Evolutionary conservation across 768 basidiomycete genomes (phyloP), one percentile per base, ranked within the genome.

Genomic region (Pilatotrama ljubarskyi): DNA sequence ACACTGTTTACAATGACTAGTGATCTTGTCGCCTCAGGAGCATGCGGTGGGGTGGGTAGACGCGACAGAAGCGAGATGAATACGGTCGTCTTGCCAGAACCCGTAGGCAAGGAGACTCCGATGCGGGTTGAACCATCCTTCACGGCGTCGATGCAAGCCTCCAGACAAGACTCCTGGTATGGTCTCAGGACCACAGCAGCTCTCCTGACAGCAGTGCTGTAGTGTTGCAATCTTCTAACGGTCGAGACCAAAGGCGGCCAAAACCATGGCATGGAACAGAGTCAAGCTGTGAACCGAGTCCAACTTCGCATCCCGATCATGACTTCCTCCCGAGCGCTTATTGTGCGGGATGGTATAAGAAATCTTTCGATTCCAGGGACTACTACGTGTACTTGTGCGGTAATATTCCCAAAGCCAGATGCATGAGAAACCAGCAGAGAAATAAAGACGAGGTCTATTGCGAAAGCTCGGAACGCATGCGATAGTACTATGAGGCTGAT

Each of bases 1-100:
- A 95, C 77, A 64, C 86, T 91, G 64, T 93, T 94, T 37, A 98
- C 95, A 26, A 98, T 80, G 63, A 98, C 86, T 59, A 98, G 75
- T 7, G 90, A 84, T 48, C 81, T 77, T 20, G 75, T 80, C 17
- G 85, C 87, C 20, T 55, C 22, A 14, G 79, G 75, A 37, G 78
- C 76, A 7, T 70, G 68, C 3, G 59, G 46, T 1, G 83, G 82
- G 7, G 84, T 68, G 7, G 71, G 59, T 29, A 96, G 79, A 6
- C 84, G 82, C 9, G 86, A 84, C 18, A 96, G 79, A 20, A 98
- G 83, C 3, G 85, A 84, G 37, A 95, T 85, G 74, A 98, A 98
- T 53, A 97, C 88, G 0, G 92, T 91, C 0, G 95, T 98, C 74
- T 98, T 98, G 52, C 84, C 84, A 29, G 91, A 83, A 24, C 93